Base-by-base conservation (phyloP, 257 asterid genomes). In the Forsythia viridissima region DNA sequence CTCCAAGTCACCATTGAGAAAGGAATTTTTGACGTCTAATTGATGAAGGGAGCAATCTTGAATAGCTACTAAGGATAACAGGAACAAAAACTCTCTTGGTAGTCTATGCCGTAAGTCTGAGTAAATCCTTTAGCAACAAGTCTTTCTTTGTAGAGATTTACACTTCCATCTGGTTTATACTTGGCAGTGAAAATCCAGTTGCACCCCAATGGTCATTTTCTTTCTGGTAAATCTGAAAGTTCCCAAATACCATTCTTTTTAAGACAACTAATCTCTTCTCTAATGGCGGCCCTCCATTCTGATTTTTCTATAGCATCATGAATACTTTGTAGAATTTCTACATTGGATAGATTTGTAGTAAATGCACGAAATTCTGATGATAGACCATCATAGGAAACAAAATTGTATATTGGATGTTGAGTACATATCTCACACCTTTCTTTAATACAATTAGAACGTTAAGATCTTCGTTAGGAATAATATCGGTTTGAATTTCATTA, bases 381-480 rank as follows among this genome's bases (percentile, higher is more conserved):
- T 5, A 78, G 8, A 12, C 42, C 16, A 13, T 37, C 42, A 78
- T 30, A 30, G 34, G 1, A 30, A 30, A 30, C 34, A 30, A 30
- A 30, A 30, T 30, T 30, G 34, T 30, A 11, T 11, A 52, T 38
- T 2, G 81, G 76, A 37, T 48, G 81, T 1, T 71, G 5, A 3
- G 81, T 78, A 7, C 76, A 78, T 12, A 0, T 12, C 57, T 70
- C 18, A 70, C 39, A n/a, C 59, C 21, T 6, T 70, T 78, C 21
- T 71, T 30, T 30, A 30, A 30, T 30, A 30, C 34, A 30, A 30
- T 30, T 30, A 1, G 34, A 30, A 30, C 34, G 1, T 30, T 30
- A 30, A 30, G 34, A 30, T 30, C 34, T 0, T 1, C 34, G 1
- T 30, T 30, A 30, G 34, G 1, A 30, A 30, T 0, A 30, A 30